Evolutionary conservation across 176 grass and related monocot species (phyloP), one percentile per base, ranked within the genome.

Genomic region (Bonia amplexicaulis): DNA sequence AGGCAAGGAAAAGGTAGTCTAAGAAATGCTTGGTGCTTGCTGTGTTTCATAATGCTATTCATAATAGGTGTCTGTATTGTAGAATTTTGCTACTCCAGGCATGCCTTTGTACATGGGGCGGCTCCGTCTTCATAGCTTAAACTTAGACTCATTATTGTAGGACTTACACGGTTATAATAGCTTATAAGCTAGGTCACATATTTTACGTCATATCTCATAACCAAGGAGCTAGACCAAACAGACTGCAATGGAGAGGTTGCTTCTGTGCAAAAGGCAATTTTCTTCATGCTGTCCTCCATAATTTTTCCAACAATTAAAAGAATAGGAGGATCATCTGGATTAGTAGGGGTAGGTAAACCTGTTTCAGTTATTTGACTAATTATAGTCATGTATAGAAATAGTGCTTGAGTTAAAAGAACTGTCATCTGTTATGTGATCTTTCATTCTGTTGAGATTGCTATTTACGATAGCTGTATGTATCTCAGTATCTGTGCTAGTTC

Each of bases 261-360:
- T 80, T 66, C 17, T 73, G 10, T 74, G 20, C 22, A 77, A 29
- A 62, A 73, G 16, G 14, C 61, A 31, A 52, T 84, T 85, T 68
- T 14, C 40, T 67, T 54, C 29, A 37, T 84, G 48, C 9, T 64
- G 31, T 12, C 12, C 13, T 31, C 72, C 39, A 33, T 46, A 59
- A 12, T 60, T 57, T 44, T 68, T 20, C 13, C 11, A 59, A 76
- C 9, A 53, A 42, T 47, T 68, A 67, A 84, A 22, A 37, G 23
- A 59, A 16, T 27, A 5, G 57, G 45, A 35, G 17, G n/a, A 60
- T 57, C 83, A 31, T 44, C 27, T 66, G 48, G 52, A 77, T 57
- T 78, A 76, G 60, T 84, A 71, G 33, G 39, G 27, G 62, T 33
- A 22, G 16, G 16, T 81, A n/a, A 17, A 1, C 17, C 15, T 19